These are phyloP conservation scores for Achlya hypogyna DNA, from an alignment of 352 stramenopile species.

Conservation along the genomic window DNA sequence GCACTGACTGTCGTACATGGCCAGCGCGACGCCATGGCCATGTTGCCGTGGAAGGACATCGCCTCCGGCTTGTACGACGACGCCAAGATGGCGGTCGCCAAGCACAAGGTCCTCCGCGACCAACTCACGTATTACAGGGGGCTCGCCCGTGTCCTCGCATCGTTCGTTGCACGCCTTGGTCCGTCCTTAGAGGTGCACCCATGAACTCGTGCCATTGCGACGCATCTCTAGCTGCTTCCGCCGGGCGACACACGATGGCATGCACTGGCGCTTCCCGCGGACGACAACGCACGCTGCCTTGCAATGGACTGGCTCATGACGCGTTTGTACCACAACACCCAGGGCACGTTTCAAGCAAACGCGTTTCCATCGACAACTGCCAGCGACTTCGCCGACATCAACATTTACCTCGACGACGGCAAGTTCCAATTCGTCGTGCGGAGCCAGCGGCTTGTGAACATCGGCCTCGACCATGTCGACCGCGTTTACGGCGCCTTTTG, in stretches of 20 bases:
- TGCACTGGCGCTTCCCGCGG: background rate
- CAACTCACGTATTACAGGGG: background rate
- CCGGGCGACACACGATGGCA: no score
- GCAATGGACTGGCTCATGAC: background rate
- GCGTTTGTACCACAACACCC: background rate
- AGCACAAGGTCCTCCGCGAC: background rate
- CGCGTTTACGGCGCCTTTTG: background rate
- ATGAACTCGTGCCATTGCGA: background rate
- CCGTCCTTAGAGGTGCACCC: background rate
- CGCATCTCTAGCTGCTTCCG: background rate
- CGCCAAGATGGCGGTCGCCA: background rate
- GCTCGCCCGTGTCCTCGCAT: background rate
- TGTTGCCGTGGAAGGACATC: background rate
- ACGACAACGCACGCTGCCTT: background rate
- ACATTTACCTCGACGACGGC: background rate
- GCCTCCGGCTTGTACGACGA: background rate
- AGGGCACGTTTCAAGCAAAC: background rate
- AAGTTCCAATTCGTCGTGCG: constrained; percentile 1
- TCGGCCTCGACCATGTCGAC: background rate
- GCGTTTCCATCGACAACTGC: background rate
- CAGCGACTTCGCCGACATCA: background rate
- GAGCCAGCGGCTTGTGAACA: background rate
- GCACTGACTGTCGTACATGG: background rate
- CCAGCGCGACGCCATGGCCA: background rate
- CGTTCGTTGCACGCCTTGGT: background rate